Evolutionary conservation across 257 asterid genomes (phyloP), one percentile per base, ranked within the genome.

Genomic region (Sherardia arvensis): DNA sequence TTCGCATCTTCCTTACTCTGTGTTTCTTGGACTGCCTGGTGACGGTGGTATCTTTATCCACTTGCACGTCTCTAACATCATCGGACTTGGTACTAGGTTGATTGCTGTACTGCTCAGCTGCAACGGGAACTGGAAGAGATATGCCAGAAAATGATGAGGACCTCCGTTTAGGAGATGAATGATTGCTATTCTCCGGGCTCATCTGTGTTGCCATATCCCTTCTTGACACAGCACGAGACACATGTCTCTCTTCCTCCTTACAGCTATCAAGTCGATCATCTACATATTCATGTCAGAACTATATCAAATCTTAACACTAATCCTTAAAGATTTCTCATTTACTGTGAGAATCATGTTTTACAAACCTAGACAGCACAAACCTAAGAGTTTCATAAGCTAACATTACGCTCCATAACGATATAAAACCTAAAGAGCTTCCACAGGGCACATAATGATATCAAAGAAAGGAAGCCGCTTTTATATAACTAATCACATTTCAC

Each of bases 121-220:
- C 60, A 26, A 55, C 48, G 23, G 84, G 80, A 59, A 66, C 18
- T 5, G 87, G 69, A 38, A 76, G 66, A 58, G 79, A 71, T 21
- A 79, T 43, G 60, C 72, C 38, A 7, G 87, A 83, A 64, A 78
- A 79, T 0, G 88, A 80, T 51, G 76, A 43, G 51, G 51, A 29
- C 61, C 83, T 72, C 49, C 74, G 87, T 65, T 59, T 75, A 51
- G 88, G 74, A 66, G 96, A 84, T 2, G 91, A 81, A 62, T 62
- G 79, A 18, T 79, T 69, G 77, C 97, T 85, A 36, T 75, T 74
- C 33, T 75, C 86, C 0, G 95, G 88, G 80, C 95, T 91, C 97
- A 91, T 91, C 72, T 91, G 97, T 36, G 97, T 92, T 45, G 95
- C 93, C 87, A 85, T 80, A 73, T 91, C 98, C 72, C 93, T 81